phyloP scores from a whole-genome alignment of 2,329 filamentous ascomycete genomes.

The Emergomyces pasteurianus region DNA sequence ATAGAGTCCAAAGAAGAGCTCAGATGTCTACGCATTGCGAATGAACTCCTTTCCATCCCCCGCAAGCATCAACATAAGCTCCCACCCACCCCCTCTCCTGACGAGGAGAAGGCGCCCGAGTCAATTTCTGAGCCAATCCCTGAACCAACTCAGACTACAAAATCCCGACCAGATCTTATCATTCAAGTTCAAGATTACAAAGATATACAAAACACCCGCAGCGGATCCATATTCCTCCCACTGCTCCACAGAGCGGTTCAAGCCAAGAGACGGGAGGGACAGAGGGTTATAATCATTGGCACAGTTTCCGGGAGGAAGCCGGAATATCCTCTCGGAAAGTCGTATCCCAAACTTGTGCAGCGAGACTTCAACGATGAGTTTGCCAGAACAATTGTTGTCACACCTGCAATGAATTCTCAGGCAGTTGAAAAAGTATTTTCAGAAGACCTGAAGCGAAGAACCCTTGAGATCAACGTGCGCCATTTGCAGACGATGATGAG shows the following conservation, averaged over 20 bases:
- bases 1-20: constrained; percentile 17
- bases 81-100: not conserved
- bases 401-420: constrained; percentile 34
- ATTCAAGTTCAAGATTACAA: constrained; percentile 72
- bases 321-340: constrained; percentile 34
- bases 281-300: constrained; percentile 67
- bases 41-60: constrained; percentile 23
- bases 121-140: constrained; percentile 7
- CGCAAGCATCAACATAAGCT: constrained; percentile 5
- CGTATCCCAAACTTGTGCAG: constrained; percentile 37
- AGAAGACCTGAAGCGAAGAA: constrained; percentile 38
- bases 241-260: constrained; percentile 62
- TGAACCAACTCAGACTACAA: constrained; percentile 9
- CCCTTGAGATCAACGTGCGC: constrained; percentile 48
- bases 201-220: constrained; percentile 57
- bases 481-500: constrained; percentile 53
- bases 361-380: constrained; percentile 33
- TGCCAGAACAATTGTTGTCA: constrained; percentile 44
- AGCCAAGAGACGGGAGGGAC: constrained; percentile 57
- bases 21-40: constrained; percentile 24
- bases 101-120: constrained; percentile 1
- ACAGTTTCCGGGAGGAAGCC: constrained; percentile 51
- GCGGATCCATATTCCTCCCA: constrained; percentile 57
- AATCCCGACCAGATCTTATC: constrained; percentile 42
- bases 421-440: constrained; percentile 31